These are phyloP conservation scores for Coniochaeta sp. DNA, from an alignment of 2,329 filamentous ascomycete species.

Conservation along the genomic window DNA sequence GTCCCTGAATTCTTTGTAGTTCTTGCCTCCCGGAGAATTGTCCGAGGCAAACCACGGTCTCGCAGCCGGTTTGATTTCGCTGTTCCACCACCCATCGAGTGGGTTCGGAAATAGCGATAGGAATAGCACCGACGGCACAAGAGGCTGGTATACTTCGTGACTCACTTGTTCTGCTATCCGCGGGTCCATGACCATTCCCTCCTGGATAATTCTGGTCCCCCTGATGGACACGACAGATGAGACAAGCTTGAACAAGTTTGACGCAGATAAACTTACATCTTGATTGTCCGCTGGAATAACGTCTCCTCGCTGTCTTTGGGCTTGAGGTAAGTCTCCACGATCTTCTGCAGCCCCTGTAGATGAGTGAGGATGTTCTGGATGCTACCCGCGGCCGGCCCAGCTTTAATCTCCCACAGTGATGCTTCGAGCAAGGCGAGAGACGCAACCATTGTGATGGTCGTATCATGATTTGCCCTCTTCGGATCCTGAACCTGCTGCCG, in stretches of 20 bases:
- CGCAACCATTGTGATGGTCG: constrained; percentile 34
- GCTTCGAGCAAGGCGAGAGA: constrained; percentile 37
- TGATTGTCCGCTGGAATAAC: constrained; percentile 34
- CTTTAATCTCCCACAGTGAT: constrained; percentile 8
- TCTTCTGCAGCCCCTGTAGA: constrained; percentile 2
- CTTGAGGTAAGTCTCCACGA: constrained; percentile 3
- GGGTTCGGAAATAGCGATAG: constrained; percentile 33
- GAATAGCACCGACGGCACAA: constrained; percentile 35
- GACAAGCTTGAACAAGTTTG: background rate
- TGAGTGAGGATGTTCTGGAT: constrained; percentile 3
- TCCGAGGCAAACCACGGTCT: background rate
- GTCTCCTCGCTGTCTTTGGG: constrained; percentile 5
- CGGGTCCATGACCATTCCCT: background rate
- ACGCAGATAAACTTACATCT: constrained; percentile 23
- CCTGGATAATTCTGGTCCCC: background rate
- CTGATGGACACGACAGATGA: background rate
- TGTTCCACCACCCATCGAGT: constrained; percentile 8
- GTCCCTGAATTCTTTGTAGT: background rate
- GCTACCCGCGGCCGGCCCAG: background rate
- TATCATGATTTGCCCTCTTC: constrained; percentile 29
- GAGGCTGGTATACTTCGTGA: constrained; percentile 35
- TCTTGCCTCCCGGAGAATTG: background rate
- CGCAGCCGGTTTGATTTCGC: background rate
- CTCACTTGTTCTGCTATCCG: constrained; percentile 10
- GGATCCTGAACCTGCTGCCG: constrained; percentile 32